Base-by-base conservation (phyloP, 1,139 yeast genomes). In the Candida sp. region DNA sequence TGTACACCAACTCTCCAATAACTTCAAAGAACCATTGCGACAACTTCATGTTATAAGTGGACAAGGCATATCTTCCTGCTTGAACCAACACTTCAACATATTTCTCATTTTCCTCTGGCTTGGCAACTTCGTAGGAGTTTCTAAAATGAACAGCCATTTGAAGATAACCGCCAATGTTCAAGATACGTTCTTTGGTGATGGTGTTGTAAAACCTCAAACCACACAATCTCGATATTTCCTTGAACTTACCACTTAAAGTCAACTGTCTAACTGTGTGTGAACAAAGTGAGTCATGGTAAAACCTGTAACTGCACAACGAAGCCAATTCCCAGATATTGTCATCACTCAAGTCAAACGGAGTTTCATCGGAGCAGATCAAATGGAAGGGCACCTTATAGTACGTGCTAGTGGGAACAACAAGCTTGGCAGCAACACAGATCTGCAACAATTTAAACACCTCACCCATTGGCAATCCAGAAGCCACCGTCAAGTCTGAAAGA, bases 351-450 rank as follows among this genome's bases (percentile, higher is more conserved):
- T 70, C 70, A 47, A 80, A 73, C 0, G 80, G 75, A 37, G 70
- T 67, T 1, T 66, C 67, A 3, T 63, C 61, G 1, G 69, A 62
- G 23, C 73, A 65, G 35, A 72, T 51, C 26, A 68, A 50, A 52
- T 77, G 76, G 54, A 80, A 78, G 4, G 86, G 85, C 32, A 80
- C 66, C 55, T 81, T 81, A 60, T 81, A 80, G 54, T 72, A 75
- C 1, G 78, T 66, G 25, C 77, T 73, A 8, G 73, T 65, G 1
- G 85, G 82, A 1, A 63, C 57, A 6, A 82, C 58, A 1, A 80
- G 48, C 35, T 68, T 66, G 11, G 66, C 51, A 34, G 72, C 71
- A 22, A 74, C 61, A 17, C 77, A 75, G 37, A 70, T 58, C 35
- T 69, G 72, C 7, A 81, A 52, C 4, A 76, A 63, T 33, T 59